These are phyloP conservation scores for Suillus variegatus DNA, from an alignment of 768 basidiomycete species.

Conservation along the genomic window DNA sequence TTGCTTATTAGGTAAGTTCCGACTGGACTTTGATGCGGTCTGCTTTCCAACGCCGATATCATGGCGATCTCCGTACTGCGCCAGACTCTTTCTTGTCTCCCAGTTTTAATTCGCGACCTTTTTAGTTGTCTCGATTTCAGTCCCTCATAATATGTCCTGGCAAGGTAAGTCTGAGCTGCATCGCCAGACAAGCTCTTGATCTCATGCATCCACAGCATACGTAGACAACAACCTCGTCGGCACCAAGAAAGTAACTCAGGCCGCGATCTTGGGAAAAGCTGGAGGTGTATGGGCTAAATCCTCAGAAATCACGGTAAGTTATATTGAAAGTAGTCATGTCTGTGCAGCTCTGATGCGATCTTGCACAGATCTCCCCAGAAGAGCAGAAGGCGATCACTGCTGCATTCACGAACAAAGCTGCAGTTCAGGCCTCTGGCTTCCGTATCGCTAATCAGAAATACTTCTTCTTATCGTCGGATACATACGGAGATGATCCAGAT, in stretches of 20 bases:
- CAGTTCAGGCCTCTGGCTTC: slow-evolving; percentile 59
- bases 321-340: slow-evolving; percentile 9
- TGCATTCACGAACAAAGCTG: slow-evolving; percentile 43
- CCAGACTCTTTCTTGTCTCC: slow-evolving; percentile 6
- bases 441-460: slow-evolving; percentile 72
- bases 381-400: slow-evolving; percentile 27
- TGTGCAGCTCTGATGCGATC: slow-evolving; percentile 17
- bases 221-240: slow-evolving; percentile 81
- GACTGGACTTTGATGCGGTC: slow-evolving; percentile 7
- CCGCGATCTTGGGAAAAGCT: slow-evolving; percentile 49
- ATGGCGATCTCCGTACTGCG: slow-evolving; percentile 28
- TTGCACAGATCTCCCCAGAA: slow-evolving; percentile 22
- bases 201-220: slow-evolving; percentile 52
- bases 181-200: not conserved
- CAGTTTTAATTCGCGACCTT: slow-evolving; percentile 9
- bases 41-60: slow-evolving; percentile 26
- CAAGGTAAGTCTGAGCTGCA: slow-evolving; percentile 58
- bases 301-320: slow-evolving; percentile 19
- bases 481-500: slow-evolving; percentile 42
- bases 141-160: slow-evolving; percentile 59
- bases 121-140: slow-evolving; percentile 8
- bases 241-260: slow-evolving; percentile 68
- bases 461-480: slow-evolving; percentile 49
- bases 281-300: slow-evolving; percentile 35
- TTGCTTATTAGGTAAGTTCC: slow-evolving; percentile 2